These are phyloP conservation scores for Dacryopinax spathularia DNA, from an alignment of 768 basidiomycete species.

Conservation along the genomic window DNA sequence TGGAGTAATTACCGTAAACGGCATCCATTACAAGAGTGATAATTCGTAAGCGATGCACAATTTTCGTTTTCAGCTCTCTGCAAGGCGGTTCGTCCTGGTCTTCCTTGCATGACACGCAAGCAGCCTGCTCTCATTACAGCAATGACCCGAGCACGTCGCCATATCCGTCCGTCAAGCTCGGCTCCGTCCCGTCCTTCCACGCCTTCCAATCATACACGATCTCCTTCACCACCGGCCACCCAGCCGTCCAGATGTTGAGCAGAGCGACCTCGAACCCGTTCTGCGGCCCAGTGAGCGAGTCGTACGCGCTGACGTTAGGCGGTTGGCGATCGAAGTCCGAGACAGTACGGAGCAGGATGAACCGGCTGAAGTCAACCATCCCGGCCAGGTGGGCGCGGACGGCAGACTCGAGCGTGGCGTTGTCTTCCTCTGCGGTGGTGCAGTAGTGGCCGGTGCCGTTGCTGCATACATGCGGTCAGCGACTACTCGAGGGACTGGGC, in stretches of 20 bases:
- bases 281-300: slow-evolving; percentile 19
- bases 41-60: no score
- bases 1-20: no score
- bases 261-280: slow-evolving; percentile 25
- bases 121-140: no score
- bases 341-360: slow-evolving; percentile 28
- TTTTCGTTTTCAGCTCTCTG: no score
- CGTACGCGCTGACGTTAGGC: slow-evolving; percentile 14
- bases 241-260: slow-evolving; percentile 28
- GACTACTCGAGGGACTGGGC: not conserved
- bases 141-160: not conserved
- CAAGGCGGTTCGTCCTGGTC: no score
- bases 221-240: slow-evolving; percentile 26
- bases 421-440: slow-evolving; percentile 31
- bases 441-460: slow-evolving; percentile 23
- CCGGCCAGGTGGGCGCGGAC: slow-evolving; percentile 24
- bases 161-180: not conserved
- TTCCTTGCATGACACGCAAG: no score
- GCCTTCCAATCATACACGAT: slow-evolving; percentile 26
- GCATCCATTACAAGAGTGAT: no score
- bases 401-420: slow-evolving; percentile 27
- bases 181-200: slow-evolving; percentile 3
- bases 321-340: slow-evolving; percentile 25
- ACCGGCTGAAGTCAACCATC: slow-evolving; percentile 27
- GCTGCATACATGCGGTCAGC: not conserved